phyloP scores from a whole-genome alignment of 2,329 filamentous ascomycete genomes.

The Emergomyces pasteurianus region DNA sequence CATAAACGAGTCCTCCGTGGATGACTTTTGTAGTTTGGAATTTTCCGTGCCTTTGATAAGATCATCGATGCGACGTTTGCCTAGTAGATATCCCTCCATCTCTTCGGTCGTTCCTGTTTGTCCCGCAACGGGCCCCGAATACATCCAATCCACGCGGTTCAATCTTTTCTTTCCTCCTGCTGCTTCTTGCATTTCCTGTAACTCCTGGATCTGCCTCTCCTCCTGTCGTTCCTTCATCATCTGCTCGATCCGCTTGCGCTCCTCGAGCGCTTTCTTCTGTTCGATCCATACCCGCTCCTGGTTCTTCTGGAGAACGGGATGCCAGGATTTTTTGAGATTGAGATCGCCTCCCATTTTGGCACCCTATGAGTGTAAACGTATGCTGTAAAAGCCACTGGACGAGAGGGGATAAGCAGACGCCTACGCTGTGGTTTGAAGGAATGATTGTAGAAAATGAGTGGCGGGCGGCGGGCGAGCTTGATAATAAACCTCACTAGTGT shows the following conservation, averaged over 20 bases:
- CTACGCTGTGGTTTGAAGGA: neutral
- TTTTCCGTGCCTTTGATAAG: slow-evolving; percentile 71
- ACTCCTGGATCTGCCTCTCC: slow-evolving; percentile 82
- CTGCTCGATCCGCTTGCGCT: slow-evolving; percentile 87
- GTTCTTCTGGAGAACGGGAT: slow-evolving; percentile 81
- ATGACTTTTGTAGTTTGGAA: slow-evolving; percentile 68
- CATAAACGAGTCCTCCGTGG: slow-evolving; percentile 51
- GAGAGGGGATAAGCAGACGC: neutral
- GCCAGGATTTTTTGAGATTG: slow-evolving; percentile 91
- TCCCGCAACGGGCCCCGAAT: slow-evolving; percentile 70
- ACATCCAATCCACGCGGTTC: slow-evolving; percentile 96
- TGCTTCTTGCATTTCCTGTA: slow-evolving; percentile 78
- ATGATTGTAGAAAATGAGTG: neutral
- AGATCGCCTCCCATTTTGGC: slow-evolving; percentile 61
- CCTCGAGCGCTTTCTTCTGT: slow-evolving; percentile 82
- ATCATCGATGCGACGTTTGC: slow-evolving; percentile 82
- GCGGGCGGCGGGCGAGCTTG: neutral
- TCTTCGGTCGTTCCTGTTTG: slow-evolving; percentile 70
- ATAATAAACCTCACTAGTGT: neutral
- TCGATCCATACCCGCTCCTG: slow-evolving; percentile 83
- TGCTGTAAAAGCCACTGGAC: neutral
- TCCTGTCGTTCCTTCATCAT: slow-evolving; percentile 88
- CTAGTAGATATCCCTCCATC: slow-evolving; percentile 83
- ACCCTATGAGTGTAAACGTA: neutral
- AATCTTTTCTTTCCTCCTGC: slow-evolving; percentile 70